phyloP scores from a whole-genome alignment of 129 eudicot species.

The Lactuca saligna region DNA sequence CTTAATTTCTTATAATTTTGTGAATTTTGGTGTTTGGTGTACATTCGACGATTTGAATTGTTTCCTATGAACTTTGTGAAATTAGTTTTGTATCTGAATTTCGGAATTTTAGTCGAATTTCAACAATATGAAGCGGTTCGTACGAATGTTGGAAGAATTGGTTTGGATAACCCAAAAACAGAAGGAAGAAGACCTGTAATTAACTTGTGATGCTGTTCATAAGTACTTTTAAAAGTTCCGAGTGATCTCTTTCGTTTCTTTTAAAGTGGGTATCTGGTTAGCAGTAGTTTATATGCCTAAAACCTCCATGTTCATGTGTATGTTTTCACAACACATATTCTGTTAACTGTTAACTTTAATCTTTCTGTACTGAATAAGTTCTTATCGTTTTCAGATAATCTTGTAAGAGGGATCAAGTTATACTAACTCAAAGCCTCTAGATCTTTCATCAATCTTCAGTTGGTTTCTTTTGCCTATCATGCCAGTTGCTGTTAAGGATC shows the following conservation, averaged over 20 bases:
- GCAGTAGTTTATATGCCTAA: not conserved
- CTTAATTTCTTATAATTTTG: constrained; percentile 1
- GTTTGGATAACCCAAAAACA: not conserved
- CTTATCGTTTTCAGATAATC: constrained; percentile 2
- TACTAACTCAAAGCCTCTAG: constrained; percentile 5
- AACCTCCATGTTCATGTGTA: constrained; percentile 17
- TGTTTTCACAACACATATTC: not conserved
- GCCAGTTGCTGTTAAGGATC: constrained; percentile 40
- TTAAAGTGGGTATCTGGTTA: no score
- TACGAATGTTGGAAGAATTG: not conserved
- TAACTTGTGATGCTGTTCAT: no score
- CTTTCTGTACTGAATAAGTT: constrained; percentile 1
- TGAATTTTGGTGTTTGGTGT: constrained; percentile 12
- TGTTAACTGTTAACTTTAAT: not conserved
- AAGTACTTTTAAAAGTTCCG: no score
- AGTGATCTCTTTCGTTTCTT: no score
- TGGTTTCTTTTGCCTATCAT: constrained; percentile 31
- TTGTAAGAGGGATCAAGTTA: constrained; percentile 15
- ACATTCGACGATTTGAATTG: not conserved
- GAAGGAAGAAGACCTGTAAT: not conserved
- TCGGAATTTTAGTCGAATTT: constrained; percentile 2
- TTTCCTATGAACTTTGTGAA: constrained; percentile 1
- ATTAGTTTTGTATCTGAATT: not conserved
- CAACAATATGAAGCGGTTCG: not conserved
- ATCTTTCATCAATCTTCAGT: constrained; percentile 14